phyloP scores from a whole-genome alignment of 179 eudicot genomes.

The Heliamphora ciliata region DNA sequence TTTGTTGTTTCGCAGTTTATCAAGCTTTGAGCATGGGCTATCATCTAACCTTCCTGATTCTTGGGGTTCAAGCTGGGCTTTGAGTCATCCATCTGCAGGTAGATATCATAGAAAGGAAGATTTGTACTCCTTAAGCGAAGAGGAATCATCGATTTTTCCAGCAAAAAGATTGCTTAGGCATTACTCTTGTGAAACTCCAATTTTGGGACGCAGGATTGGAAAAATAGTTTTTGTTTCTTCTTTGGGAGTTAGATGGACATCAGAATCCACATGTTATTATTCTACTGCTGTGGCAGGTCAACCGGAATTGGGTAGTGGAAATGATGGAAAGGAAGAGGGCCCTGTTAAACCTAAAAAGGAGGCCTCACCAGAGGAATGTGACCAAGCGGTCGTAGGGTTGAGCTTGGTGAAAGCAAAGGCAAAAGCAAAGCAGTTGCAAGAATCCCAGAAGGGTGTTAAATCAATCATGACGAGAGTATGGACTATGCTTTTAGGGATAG shows the following conservation, averaged over 20 bases:
- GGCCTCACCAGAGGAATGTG: conserved; percentile 87
- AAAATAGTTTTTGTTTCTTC: conserved; percentile 26
- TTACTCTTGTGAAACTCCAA: conserved; percentile 23
- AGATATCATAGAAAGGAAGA: conserved; percentile 33
- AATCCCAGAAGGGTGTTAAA: conserved; percentile 35
- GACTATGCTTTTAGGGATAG: conserved; percentile 53
- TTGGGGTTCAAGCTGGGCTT: conserved; percentile 24
- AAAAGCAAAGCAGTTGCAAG: conserved; percentile 51
- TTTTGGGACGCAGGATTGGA: conserved; percentile 23
- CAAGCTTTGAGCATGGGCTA: conserved; percentile 34
- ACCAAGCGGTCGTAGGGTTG: conserved; percentile 70
- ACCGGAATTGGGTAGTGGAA: conserved; percentile 48
- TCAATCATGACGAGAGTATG: conserved; percentile 40
- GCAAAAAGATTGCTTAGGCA: conserved; percentile 29
- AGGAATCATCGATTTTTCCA: conserved; percentile 24
- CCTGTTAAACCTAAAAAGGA: conserved; percentile 56
- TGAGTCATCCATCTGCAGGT: conserved; percentile 26
- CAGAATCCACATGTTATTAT: conserved; percentile 32
- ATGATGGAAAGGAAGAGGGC: conserved; percentile 46
- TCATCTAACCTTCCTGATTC: conserved; percentile 30
- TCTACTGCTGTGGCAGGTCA: conserved; percentile 59
- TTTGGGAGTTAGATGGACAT: conserved; percentile 33
- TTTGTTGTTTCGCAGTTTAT: conserved; percentile 30
- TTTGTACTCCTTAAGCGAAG: conserved; percentile 27
- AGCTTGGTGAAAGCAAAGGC: conserved; percentile 70